Base-by-base conservation (phyloP, 1,284 basidiomycete species). In the Sporisorium reilianum region DNA sequence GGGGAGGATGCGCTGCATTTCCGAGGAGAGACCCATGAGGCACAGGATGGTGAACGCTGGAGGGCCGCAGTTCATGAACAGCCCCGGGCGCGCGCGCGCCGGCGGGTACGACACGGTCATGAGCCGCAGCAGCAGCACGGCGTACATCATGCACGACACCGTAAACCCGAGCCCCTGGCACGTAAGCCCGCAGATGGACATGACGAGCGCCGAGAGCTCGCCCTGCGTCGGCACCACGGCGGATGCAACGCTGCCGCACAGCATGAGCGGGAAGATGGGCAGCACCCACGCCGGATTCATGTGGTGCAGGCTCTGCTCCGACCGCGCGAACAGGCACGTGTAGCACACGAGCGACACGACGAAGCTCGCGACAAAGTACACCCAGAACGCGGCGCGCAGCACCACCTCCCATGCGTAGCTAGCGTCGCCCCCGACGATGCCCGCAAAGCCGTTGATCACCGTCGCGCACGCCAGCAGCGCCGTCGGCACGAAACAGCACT, bases 211-310 rank as follows among this genome's bases (percentile, higher is more conserved):
- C 4, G 40, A 5, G 2, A 40, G n/a, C 4, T 40, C 34, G 2
- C 25, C 26, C 42, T 75, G 66, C 5, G 58, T 66, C 2, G 40
- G 55, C 4, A 63, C 26, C 0, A 70, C 51, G 4, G 40, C 20
- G 0, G 42, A 32, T 0, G 75, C 71, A 9, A 75, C 53, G 3
- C 48, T 59, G 10, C 75, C 71, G 23, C 60, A 70, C 14, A 77
- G 72, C 75, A 77, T 77, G n/a, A 61, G 57, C 8, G 71, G 75
- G 36, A 77, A 77, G 44, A 75, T 64, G 9, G 75, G 75, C 14
- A 77, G 41, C 5, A 75, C 62, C 65, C 65, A 74, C 3, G 30
- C 70, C 8, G 75, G 71, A 23, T 50, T 66, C 71, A 77, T 69
- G 18, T 66, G 49, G 22, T 61, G 56, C 44, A 74, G n/a, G 11